These are phyloP conservation scores for Allantophomopsis cytisporea DNA, from an alignment of 2,329 filamentous ascomycete genomes.

Conservation along the genomic window DNA sequence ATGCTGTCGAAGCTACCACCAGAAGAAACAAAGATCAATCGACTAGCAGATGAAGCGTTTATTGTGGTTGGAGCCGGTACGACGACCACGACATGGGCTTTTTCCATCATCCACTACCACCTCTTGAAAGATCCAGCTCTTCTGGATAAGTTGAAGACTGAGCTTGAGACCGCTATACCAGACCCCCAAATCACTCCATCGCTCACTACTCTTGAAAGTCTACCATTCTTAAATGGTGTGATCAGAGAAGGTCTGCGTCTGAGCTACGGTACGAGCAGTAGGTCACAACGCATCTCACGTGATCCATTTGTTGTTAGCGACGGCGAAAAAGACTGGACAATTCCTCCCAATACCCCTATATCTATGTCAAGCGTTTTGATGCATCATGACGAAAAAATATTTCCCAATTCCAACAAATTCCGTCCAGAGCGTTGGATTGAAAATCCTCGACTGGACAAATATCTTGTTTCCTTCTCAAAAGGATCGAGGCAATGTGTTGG, in stretches of 20 bases:
- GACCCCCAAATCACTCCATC: slow-evolving; percentile 8
- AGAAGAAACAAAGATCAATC: slow-evolving; percentile 19
- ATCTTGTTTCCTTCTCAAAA: slow-evolving; percentile 10
- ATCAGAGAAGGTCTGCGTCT: background rate
- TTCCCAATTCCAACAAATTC: slow-evolving; percentile 5
- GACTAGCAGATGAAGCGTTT: slow-evolving; percentile 22
- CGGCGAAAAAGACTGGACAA: slow-evolving; percentile 6
- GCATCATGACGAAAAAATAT: slow-evolving; percentile 9
- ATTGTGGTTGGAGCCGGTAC: slow-evolving; percentile 22
- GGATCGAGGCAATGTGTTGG: slow-evolving; percentile 11
- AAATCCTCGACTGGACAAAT: slow-evolving; percentile 10
- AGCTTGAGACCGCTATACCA: slow-evolving; percentile 10
- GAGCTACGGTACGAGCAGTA: background rate
- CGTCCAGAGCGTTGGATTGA: slow-evolving; percentile 13
- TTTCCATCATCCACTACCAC: slow-evolving; percentile 15
- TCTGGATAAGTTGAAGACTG: slow-evolving; percentile 10
- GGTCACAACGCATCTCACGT: background rate
- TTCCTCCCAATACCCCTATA: slow-evolving; percentile 10
- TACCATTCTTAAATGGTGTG: background rate
- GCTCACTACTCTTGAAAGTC: background rate
- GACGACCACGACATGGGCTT: slow-evolving; percentile 19
- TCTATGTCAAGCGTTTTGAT: slow-evolving; percentile 5
- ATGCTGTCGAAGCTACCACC: slow-evolving; percentile 18
- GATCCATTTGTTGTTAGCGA: slow-evolving; percentile 3
- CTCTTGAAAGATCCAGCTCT: slow-evolving; percentile 11